Conservation (phyloP, 345 rosid species). For the Eucalyptus coolabah region DNA sequence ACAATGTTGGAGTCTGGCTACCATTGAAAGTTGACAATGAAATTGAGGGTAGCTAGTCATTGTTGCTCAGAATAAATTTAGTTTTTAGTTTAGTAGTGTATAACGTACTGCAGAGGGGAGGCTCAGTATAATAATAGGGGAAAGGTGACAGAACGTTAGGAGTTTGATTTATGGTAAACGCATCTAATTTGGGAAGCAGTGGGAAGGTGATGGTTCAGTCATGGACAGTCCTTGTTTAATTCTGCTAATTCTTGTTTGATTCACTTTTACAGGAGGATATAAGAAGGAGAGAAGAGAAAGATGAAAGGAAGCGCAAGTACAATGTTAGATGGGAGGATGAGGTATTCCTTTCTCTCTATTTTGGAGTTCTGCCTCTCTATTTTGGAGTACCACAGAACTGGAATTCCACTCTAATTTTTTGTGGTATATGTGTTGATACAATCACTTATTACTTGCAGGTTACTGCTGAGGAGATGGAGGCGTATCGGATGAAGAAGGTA, state of each 20-base stretch:
- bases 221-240: background rate
- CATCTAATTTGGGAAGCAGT: background rate
- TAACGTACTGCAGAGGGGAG: background rate
- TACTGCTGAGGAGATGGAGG: conserved; percentile 73
- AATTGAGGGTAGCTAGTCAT: background rate
- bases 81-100: background rate
- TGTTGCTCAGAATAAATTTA: background rate
- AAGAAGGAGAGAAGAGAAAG: conserved; percentile 35
- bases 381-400: background rate
- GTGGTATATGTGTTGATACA: background rate
- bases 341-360: conserved; percentile 7
- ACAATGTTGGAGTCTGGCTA: background rate
- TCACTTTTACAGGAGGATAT: conserved; percentile 40
- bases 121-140: background rate
- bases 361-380: background rate
- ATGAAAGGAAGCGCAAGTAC: conserved; percentile 59
- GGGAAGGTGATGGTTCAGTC: background rate
- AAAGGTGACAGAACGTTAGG: background rate
- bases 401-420: background rate
- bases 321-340: conserved; percentile 48
- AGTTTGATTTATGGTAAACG: background rate
- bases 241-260: background rate
- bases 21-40: background rate
- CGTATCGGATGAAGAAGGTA: conserved; percentile 61
- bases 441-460: conserved; percentile 13